Evolutionary conservation across 2,329 filamentous ascomycete species (phyloP).

Genomic region (Penicillium sp.): DNA sequence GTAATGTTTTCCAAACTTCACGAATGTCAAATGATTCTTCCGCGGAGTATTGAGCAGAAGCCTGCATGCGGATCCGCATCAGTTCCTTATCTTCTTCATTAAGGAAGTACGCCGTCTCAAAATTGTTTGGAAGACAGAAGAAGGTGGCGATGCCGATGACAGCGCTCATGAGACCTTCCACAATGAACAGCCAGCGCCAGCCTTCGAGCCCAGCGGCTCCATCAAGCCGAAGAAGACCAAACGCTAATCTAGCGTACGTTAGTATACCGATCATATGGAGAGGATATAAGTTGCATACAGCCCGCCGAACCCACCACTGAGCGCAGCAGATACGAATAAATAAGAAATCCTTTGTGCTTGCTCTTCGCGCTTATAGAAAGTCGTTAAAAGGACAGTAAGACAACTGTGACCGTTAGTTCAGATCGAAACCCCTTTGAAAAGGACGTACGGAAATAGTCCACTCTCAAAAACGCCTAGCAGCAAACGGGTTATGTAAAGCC

Average conservation of each 20-base stretch:
- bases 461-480: slow-evolving; percentile 24
- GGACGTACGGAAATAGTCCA: slow-evolving; percentile 20
- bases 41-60: slow-evolving; percentile 48
- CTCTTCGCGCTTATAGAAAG: slow-evolving; percentile 27
- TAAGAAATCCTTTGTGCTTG: slow-evolving; percentile 28
- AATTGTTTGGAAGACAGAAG: slow-evolving; percentile 51
- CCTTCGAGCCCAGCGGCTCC: slow-evolving; percentile 42
- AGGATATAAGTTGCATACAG: slow-evolving; percentile 9
- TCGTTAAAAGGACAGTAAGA: slow-evolving; percentile 26
- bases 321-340: slow-evolving; percentile 25
- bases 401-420: slow-evolving; percentile 13
- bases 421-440: too few species aligned
- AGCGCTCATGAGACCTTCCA: slow-evolving; percentile 49
- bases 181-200: slow-evolving; percentile 51
- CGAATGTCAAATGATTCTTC: slow-evolving; percentile 43
- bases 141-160: slow-evolving; percentile 44
- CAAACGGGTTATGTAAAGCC: slow-evolving; percentile 34
- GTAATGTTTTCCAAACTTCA: slow-evolving; percentile 17
- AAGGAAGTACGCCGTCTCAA: slow-evolving; percentile 49
- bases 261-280: neutral
- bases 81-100: slow-evolving; percentile 48
- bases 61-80: slow-evolving; percentile 48
- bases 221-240: slow-evolving; percentile 43
- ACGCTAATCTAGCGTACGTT: slow-evolving; percentile 26
- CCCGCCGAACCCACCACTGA: slow-evolving; percentile 28